phyloP scores from a whole-genome alignment of 257 asterid species.

The Mitragyna speciosa region DNA sequence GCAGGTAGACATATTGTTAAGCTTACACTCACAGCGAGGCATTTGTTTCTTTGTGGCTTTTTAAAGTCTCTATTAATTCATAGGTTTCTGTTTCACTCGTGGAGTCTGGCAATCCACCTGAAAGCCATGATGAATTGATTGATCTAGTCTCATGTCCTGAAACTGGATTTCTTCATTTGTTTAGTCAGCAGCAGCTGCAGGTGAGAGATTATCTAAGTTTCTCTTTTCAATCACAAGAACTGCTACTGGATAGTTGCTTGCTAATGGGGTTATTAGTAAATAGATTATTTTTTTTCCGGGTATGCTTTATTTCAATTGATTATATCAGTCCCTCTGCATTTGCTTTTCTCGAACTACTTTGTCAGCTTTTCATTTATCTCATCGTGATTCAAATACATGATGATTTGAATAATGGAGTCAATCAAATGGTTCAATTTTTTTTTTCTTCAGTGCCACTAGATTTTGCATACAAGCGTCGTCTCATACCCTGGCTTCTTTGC shows the following conservation, averaged over 20 bases:
- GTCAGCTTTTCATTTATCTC: background rate
- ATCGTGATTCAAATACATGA: no score
- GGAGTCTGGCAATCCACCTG: constrained; percentile 66
- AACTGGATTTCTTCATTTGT: constrained; percentile 68
- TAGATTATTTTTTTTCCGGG: background rate
- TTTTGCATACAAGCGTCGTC: background rate
- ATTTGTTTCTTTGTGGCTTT: background rate
- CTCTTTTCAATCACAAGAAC: background rate
- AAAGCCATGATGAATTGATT: constrained; percentile 66
- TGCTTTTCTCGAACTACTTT: background rate
- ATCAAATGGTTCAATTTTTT: background rate
- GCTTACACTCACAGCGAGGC: background rate
- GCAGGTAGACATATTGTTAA: constrained; percentile 58
- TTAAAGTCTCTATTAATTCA: constrained; percentile 6
- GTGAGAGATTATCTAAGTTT: constrained; percentile 33
- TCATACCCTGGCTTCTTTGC: background rate
- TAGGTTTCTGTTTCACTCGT: constrained; percentile 81
- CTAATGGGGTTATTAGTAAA: background rate
- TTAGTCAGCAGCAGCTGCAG: constrained; percentile 95
- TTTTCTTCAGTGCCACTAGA: no score
- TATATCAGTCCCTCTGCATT: background rate
- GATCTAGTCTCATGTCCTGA: constrained; percentile 73
- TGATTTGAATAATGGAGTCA: background rate
- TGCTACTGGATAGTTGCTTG: background rate
- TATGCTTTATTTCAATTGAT: background rate